Conservation (phyloP, 23 red algal species). For the Gracilaria domingensis region DNA sequence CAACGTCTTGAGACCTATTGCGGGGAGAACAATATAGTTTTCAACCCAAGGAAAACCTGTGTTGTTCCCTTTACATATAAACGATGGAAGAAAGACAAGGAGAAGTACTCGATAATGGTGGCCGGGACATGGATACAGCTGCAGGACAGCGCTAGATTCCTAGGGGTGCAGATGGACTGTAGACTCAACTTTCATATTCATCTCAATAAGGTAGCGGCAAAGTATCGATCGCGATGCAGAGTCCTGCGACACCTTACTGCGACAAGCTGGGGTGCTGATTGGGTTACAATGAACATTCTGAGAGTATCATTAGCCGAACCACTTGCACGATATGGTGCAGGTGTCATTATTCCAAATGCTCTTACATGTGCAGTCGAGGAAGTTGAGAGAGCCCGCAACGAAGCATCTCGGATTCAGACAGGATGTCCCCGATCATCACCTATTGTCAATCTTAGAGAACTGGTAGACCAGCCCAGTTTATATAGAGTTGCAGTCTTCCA, state of each 20-base stretch:
- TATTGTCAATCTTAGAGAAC: not conserved
- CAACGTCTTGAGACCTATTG: not conserved
- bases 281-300: not conserved
- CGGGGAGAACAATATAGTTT: not conserved
- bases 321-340: not conserved
- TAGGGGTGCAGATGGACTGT: not conserved
- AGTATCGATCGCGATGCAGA: not conserved
- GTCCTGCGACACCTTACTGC: not conserved
- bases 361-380: not conserved
- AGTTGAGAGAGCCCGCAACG: not conserved
- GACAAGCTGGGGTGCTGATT: not conserved
- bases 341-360: not conserved
- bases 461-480: not conserved
- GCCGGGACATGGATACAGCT: not conserved
- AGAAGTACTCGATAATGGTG: not conserved
- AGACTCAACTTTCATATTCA: conserved; percentile 22
- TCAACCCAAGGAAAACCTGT: not conserved
- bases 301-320: not conserved
- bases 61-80: not conserved
- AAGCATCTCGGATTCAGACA: not conserved
- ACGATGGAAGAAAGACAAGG: conserved; percentile 7
- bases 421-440: not conserved
- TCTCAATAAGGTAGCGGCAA: conserved; percentile 19
- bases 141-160: not conserved
- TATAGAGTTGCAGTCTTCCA: not conserved